phyloP scores from a whole-genome alignment of 805 yeast genomes.

The Wickerhamomyces bovis region DNA sequence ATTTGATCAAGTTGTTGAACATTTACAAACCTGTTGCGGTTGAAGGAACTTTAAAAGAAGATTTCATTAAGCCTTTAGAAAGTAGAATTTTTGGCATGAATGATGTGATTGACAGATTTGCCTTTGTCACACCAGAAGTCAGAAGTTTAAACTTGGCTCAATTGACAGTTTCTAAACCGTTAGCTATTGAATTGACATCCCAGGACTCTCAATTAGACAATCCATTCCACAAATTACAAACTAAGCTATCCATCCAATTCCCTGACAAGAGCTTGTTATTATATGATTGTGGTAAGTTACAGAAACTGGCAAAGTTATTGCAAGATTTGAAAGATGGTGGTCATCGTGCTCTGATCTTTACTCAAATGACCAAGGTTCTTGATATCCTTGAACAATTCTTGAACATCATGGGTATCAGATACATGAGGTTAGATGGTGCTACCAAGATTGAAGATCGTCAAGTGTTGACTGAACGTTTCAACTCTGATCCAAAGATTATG shows the following conservation, averaged over 20 bases:
- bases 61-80: conserved; percentile 36
- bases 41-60: conserved; percentile 15
- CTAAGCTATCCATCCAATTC: conserved; percentile 84
- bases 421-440: conserved; percentile 94
- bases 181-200: conserved; percentile 24
- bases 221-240: conserved; percentile 78
- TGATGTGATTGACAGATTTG: conserved; percentile 62
- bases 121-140: conserved; percentile 83
- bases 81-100: conserved; percentile 35
- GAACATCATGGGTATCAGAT: conserved; percentile 90
- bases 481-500: conserved; percentile 77
- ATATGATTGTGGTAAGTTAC: conserved; percentile 96
- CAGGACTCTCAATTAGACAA: conserved; percentile 27
- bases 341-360: conserved; percentile 90
- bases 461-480: conserved; percentile 85
- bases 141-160: conserved; percentile 70
- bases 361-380: conserved; percentile 96
- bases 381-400: conserved; percentile 90
- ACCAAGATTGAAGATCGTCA: conserved; percentile 97
- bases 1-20: conserved; percentile 40
- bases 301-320: conserved; percentile 68
- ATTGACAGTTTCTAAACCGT: conserved; percentile 37
- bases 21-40: conserved; percentile 26
- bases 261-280: conserved; percentile 91
- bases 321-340: conserved; percentile 79